Conservation (phyloP, 495 filamentous ascomycete species). For the Sabuloglossum arenarium region DNA sequence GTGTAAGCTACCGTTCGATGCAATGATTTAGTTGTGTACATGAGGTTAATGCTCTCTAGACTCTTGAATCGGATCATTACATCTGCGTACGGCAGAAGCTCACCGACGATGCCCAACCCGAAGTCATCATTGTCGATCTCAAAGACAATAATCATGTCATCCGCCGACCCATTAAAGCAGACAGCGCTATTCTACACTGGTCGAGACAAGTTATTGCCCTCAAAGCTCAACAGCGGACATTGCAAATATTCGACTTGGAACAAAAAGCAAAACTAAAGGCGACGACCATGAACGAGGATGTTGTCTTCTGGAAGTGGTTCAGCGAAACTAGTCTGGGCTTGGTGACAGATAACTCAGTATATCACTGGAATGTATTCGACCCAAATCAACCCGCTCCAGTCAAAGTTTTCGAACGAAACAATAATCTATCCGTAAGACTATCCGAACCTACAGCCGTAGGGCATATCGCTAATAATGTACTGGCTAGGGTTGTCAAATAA, state of each 20-base stretch:
- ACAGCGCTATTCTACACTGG: slow-evolving; percentile 99
- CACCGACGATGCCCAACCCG: slow-evolving; percentile 55
- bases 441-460: slow-evolving; percentile 5
- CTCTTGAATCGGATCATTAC: slow-evolving; percentile 88
- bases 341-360: slow-evolving; percentile 75
- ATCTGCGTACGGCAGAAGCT: slow-evolving; percentile 90
- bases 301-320: slow-evolving; percentile 98
- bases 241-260: slow-evolving; percentile 92
- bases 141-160: slow-evolving; percentile 88
- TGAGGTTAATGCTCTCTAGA: slow-evolving; percentile 28
- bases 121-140: slow-evolving; percentile 93
- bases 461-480: slow-evolving; percentile 4
- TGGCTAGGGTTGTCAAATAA: slow-evolving; percentile 77
- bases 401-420: slow-evolving; percentile 82
- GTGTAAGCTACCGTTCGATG: slow-evolving; percentile 38
- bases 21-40: slow-evolving; percentile 6
- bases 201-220: slow-evolving; percentile 85
- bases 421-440: slow-evolving; percentile 57
- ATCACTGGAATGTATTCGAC: slow-evolving; percentile 94
- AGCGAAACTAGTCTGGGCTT: slow-evolving; percentile 69
- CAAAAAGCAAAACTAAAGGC: slow-evolving; percentile 88
- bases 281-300: slow-evolving; percentile 84
- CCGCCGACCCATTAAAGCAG: slow-evolving; percentile 88
- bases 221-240: slow-evolving; percentile 72
- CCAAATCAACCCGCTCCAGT: slow-evolving; percentile 51